Evolutionary conservation across 352 stramenopile genomes (phyloP).

Genomic region (Halophytophthora batemanensis): DNA sequence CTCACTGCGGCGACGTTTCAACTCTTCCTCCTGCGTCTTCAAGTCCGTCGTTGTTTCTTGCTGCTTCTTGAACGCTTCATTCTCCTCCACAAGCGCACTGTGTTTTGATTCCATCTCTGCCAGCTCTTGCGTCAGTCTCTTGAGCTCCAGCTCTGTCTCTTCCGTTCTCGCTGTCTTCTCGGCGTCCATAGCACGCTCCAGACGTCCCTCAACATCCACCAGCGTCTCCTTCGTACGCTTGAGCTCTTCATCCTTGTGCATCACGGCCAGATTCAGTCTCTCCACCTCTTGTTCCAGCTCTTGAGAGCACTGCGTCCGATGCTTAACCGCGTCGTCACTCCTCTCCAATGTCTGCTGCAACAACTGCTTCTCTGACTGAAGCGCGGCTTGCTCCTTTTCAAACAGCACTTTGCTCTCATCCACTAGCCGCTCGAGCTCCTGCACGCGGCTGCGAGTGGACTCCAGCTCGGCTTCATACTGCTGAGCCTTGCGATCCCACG

Average conservation of each 20-base stretch:
- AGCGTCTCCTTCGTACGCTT: conserved; percentile 13
- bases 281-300: conserved; percentile 31
- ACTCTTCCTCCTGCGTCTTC: conserved; percentile 23
- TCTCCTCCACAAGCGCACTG: conserved; percentile 25
- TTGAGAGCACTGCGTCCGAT: conserved; percentile 16
- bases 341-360: conserved; percentile 27
- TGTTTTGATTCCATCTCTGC: conserved; percentile 21
- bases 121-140: conserved; percentile 20
- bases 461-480: conserved; percentile 33
- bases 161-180: conserved; percentile 6
- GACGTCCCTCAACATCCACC: conserved; percentile 9
- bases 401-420: conserved; percentile 28
- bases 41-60: conserved; percentile 9
- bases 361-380: conserved; percentile 19
- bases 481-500: conserved; percentile 12
- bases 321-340: conserved; percentile 22
- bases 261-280: conserved; percentile 15
- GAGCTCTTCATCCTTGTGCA: conserved; percentile 26
- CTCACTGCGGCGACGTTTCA: conserved; percentile 18
- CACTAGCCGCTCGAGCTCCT: conserved; percentile 34
- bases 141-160: conserved; percentile 12
- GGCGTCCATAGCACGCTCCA: conserved; percentile 9
- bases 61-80: conserved; percentile 21
- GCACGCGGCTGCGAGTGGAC: conserved; percentile 15
- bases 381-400: conserved; percentile 14